These are phyloP conservation scores for Euclidium syriacum DNA, from an alignment of 345 rosid genomes.

Conservation along the genomic window DNA sequence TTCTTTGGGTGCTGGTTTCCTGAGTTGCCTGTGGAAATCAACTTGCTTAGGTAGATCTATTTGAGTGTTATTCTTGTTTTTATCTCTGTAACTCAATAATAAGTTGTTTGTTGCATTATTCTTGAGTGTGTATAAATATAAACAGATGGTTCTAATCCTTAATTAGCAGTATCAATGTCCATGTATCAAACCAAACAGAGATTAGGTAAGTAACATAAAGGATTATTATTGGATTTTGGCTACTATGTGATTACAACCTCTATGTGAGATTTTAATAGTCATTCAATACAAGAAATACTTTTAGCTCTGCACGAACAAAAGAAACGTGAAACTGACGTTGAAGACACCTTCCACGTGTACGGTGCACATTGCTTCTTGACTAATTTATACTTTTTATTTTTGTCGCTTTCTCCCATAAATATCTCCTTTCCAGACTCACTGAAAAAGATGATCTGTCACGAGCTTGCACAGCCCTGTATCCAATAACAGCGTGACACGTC, in stretches of 20 bases:
- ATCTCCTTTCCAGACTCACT: slow-evolving; percentile 16
- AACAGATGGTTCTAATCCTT: not conserved
- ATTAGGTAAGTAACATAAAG: not conserved
- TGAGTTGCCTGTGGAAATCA: not conserved
- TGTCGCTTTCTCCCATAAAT: slow-evolving; percentile 22
- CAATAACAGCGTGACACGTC: too few relatives aligned
- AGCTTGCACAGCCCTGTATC: not conserved
- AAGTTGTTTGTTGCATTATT: not conserved
- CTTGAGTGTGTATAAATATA: not conserved
- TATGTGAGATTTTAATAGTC: too few relatives aligned
- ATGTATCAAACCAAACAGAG: not conserved
- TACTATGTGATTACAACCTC: too few relatives aligned
- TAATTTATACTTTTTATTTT: not conserved
- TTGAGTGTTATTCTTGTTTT: slow-evolving; percentile 1
- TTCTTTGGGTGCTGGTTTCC: not conserved
- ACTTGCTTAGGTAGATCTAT: not conserved
- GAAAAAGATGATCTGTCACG: slow-evolving; percentile 14
- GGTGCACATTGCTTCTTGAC: not conserved
- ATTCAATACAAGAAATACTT: not conserved
- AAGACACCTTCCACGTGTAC: slow-evolving; percentile 18
- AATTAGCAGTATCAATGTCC: not conserved
- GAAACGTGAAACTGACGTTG: not conserved
- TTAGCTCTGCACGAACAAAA: not conserved
- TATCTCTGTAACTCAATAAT: not conserved
- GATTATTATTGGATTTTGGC: not conserved